Evolutionary conservation across 129 eudicot genomes (phyloP).

Genomic region (Artemisia tridentata): DNA sequence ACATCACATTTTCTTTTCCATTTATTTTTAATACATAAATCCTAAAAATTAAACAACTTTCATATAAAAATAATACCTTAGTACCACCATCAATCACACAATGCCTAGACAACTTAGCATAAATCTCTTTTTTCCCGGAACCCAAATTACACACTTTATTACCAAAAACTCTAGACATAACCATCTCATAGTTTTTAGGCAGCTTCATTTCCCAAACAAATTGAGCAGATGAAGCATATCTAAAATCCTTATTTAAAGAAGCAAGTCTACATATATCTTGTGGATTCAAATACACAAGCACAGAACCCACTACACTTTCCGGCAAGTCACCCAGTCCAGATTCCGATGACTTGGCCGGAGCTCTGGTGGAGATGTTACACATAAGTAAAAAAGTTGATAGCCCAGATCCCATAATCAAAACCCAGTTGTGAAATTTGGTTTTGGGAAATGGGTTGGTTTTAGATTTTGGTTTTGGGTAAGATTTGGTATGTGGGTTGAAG

Average conservation of each 20-base stretch:
- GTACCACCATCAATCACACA: too few species aligned
- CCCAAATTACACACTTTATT: conserved; percentile 6
- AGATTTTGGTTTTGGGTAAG: conserved; percentile 17
- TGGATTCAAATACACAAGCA: conserved; percentile 56
- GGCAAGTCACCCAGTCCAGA: conserved; percentile 74
- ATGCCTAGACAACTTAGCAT: conserved; percentile 46
- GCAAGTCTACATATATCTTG: conserved; percentile 67
- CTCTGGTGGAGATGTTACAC: conserved; percentile 29
- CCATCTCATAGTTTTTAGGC: conserved; percentile 55
- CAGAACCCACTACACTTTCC: conserved; percentile 69
- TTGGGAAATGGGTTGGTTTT: neutral
- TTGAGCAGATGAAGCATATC: conserved; percentile 74
- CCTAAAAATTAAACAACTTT: too few species aligned
- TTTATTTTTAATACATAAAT: too few species aligned
- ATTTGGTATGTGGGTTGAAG: too few species aligned
- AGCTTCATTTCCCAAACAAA: conserved; percentile 87
- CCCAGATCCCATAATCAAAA: conserved; percentile 33
- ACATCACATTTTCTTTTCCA: too few species aligned
- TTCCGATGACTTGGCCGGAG: conserved; percentile 24
- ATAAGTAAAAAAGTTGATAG: conserved; percentile 32
- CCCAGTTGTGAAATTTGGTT: neutral
- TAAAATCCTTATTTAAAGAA: conserved; percentile 60
- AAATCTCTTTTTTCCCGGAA: conserved; percentile 66
- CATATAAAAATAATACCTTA: too few species aligned
- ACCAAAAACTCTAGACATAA: conserved; percentile 44